Evolutionary conservation across 2,329 filamentous ascomycete genomes (phyloP), one percentile per base, ranked within the genome.

Genomic region (Bipolaris gigantea): DNA sequence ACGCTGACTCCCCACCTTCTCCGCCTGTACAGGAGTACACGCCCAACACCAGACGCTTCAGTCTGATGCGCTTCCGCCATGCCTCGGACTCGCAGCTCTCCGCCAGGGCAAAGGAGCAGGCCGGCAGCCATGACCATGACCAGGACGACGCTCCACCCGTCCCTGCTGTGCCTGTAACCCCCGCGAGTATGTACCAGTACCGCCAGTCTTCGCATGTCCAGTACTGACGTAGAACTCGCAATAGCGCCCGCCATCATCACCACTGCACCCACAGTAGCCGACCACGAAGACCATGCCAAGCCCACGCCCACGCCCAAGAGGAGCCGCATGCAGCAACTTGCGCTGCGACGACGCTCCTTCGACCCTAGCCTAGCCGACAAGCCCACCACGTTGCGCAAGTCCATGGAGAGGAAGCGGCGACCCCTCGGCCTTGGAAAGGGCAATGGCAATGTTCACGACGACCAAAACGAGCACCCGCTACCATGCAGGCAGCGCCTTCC

Each of bases 21-120:
- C 67, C 73, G 42, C 65, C 66, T 36, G 53, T 71, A 32, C 71
- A 74, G 55, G 64, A 72, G 38, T 65, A 69, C 61, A 69, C 71
- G 42, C 70, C 75, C 53, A 73, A 68, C 60, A 75, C 75, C 55
- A 76, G 82, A 62, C 78, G 83, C 52, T 86, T 87, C 73, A 86
- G 81, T 67, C 74, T 96, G 74, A 79, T 96, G 76, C 87, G 88
- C 69, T 92, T 94, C 73, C 89, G 92, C 67, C 92, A 96, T 82
- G 92, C 91, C 57, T 97, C 92, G 8, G 93, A 97, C 76, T 89
- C 92, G 46, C 92, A 97, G 74, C 78, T 97, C 57, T 91, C 90
- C 10, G 80, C 86, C 27, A 84, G 85, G 71, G 88, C 88, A 48
- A 92, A 88, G 72, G 84, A 88, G 65, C 87, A 91, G 79, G 70